Evolutionary conservation across 257 asterid genomes (phyloP).

Genomic region (Rhazya stricta): DNA sequence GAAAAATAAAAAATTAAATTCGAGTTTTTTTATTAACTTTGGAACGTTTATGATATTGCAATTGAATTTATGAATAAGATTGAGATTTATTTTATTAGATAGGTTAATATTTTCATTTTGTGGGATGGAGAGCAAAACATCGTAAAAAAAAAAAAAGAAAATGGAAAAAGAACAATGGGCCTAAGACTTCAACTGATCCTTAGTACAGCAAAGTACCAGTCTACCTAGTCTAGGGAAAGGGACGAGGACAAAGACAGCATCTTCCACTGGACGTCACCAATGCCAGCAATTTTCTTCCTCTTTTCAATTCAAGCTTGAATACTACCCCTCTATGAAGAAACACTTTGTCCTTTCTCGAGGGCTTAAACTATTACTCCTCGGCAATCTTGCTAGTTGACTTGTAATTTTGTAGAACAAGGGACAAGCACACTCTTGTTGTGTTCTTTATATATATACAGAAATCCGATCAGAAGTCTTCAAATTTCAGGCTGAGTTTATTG

Average conservation of each 20-base stretch:
- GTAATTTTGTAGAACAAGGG: conserved; percentile 2
- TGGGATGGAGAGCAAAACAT: too few relatives aligned
- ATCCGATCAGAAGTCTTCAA: not conserved
- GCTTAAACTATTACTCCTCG: not conserved
- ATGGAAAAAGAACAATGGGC: too few relatives aligned
- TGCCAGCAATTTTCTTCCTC: not conserved
- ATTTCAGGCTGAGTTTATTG: not conserved
- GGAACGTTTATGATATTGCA: too few relatives aligned
- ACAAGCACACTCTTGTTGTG: not conserved
- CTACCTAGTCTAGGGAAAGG: not conserved
- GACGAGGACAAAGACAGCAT: not conserved
- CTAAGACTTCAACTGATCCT: too few relatives aligned
- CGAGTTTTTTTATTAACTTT: too few relatives aligned
- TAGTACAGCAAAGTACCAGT: not conserved
- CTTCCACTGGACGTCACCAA: not conserved
- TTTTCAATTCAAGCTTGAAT: not conserved
- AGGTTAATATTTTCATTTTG: too few relatives aligned
- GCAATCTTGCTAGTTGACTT: not conserved
- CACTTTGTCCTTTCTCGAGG: not conserved
- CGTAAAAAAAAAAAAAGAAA: too few relatives aligned
- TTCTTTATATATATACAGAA: not conserved
- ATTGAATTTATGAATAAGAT: too few relatives aligned
- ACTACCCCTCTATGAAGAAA: not conserved
- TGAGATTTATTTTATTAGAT: too few relatives aligned
- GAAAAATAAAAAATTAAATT: too few relatives aligned